Base-by-base conservation (phyloP, 192 early-diverging fungal species). In the Kappamyces sp. region DNA sequence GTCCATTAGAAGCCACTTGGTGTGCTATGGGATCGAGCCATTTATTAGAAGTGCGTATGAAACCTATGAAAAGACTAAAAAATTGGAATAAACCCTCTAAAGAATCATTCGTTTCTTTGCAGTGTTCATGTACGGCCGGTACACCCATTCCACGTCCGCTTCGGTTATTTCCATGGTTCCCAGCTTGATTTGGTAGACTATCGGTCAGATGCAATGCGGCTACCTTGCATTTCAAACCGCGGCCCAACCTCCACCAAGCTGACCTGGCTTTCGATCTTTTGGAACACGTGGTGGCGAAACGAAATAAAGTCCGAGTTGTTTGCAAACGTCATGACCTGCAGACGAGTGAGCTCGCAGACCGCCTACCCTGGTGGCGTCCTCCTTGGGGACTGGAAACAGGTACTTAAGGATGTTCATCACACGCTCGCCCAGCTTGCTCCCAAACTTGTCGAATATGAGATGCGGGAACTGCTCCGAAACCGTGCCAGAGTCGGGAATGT, bases 401-500 rank as follows among this genome's bases (percentile, higher is more conserved):
- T 89, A 95, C 71, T 94, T 96, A 47, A 99, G 74, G 54, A 99
- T 91, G 68, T 83, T 91, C 58, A 76, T 77, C 36, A 87, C 87
- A 57, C 94, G 72, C 12, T 65, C 65, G 53, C 96, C 94, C 5
- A 99, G 78, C 62, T 86, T 91, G 14, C 87, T 86, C 50, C 82
- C 85, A 63, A 99, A 97, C 63, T 91, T 92, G 65, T 97, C 75
- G 75, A 99, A 92, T 62, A 99, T 93, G 47, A 99, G 70, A 57
- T 99, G 96, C 35, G 96, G 96, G 67, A 81, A 97, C 38, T 92
- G 93, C 72, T 99, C 94, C 2, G 94, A 97, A 29, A 99, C 88
- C 31, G 92, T 96, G 51, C 96, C 96, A 59, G 90, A 79, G 65
- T 97, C 88, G 60, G 90, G 84, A 66, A 99, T 94, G 70, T 99